Conservation (phyloP, 2,329 filamentous ascomycete genomes). For the Xylaria sp. region DNA sequence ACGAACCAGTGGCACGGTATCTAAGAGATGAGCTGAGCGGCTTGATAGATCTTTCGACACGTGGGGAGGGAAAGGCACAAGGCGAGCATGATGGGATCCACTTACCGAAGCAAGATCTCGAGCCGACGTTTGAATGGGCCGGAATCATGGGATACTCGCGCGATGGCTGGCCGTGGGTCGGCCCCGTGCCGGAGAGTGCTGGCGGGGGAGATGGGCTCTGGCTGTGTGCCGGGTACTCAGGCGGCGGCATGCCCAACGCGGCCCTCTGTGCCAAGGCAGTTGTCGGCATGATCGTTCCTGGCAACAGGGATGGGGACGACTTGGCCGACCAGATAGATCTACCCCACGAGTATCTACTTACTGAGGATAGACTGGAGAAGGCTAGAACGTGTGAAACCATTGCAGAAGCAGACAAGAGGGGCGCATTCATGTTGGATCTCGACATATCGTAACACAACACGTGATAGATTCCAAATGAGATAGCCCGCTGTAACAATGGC, state of each 20-base stretch:
- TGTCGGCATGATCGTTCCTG: slow-evolving; percentile 64
- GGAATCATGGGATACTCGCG: slow-evolving; percentile 81
- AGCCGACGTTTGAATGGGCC: slow-evolving; percentile 74
- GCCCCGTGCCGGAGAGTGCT: slow-evolving; percentile 63
- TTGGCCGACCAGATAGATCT: neutral
- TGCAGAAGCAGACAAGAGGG: neutral
- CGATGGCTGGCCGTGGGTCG: slow-evolving; percentile 77
- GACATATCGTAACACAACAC: neutral
- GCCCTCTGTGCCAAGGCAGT: slow-evolving; percentile 72
- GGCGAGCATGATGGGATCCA: slow-evolving; percentile 32
- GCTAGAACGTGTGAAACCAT: neutral
- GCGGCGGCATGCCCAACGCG: slow-evolving; percentile 81
- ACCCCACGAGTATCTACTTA: neutral
- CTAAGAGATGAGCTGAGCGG: neutral
- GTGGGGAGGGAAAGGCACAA: neutral
- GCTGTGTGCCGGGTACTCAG: slow-evolving; percentile 74
- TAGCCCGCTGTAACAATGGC: too few species aligned
- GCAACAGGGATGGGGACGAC: neutral
- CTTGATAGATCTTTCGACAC: neutral
- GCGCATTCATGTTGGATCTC: slow-evolving; percentile 1
- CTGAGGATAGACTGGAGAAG: neutral
- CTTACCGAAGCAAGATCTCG: slow-evolving; percentile 52
- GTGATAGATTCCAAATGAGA: too few species aligned
- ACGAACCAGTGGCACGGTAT: neutral
- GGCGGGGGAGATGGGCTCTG: slow-evolving; percentile 64